Evolutionary conservation across 768 basidiomycete genomes (phyloP), one percentile per base, ranked within the genome.

Genomic region (Xanthoconium stramineum): DNA sequence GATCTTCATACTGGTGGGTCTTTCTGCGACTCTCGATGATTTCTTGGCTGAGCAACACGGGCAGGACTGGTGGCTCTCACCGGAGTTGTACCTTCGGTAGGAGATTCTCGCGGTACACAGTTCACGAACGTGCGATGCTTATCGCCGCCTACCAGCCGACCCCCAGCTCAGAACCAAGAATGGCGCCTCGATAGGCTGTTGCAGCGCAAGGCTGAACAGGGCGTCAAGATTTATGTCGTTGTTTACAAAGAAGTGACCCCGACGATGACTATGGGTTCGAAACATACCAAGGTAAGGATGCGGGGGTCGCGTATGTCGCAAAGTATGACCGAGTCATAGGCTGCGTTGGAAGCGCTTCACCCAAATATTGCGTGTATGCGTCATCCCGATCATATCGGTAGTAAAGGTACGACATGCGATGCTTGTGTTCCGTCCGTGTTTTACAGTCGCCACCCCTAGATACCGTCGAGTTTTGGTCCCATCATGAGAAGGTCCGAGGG

Each of bases 171-270:
- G 62, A 80, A 91, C 67, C 86, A 87, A 7, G 86, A 97, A 72
- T 99, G 87, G 84, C 82, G 97, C 28, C 80, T 99, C 29, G 97
- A 99, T 69, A 75, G 84, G 35, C 68, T 98, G 13, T 78, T 98
- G 48, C 77, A 89, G 71, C 82, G 88, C 50, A 98, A 98, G 74
- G 97, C 97, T 0, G 78, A 92, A 66, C 76, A 96, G 64, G 97
- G 96, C 20, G 97, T 98, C 54, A 91, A 87, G 71, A 74, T 99
- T 42, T 89, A 94, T 71, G 83, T 98, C 43, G 78, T 94, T 58
- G 91, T 98, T 4, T 98, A 98, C 79, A 98, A 98, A 72, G 95
- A 97, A 78, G 88, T 98, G 53, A 88, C 89, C 1, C 87, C 91
- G 76, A 94, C 93, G 1, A 97, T 97, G 94, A 75, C 78, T 13